Percentiles rank a stretch among this genome's conserved stretches.
These are phyloP conservation scores for Tylopilus orsonianus DNA, from an alignment of 1,284 basidiomycete genomes.

Conservation along the genomic window DNA sequence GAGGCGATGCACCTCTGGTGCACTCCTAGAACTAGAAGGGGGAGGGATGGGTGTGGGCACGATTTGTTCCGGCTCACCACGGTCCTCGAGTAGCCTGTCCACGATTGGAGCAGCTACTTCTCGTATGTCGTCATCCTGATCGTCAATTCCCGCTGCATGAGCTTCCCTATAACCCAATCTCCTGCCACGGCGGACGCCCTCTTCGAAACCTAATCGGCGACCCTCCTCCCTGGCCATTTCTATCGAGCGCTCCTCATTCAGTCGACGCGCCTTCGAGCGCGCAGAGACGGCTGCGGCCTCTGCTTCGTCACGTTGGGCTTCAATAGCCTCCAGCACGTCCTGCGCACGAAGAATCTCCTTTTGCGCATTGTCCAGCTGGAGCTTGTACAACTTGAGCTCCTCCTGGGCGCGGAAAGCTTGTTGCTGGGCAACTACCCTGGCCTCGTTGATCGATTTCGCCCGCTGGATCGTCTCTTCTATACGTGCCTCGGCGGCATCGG, in stretches of 20 bases:
- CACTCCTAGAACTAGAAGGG: slow-evolving; percentile 11
- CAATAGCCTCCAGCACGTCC: slow-evolving; percentile 42
- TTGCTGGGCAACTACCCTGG: slow-evolving; percentile 48
- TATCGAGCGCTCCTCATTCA: slow-evolving; percentile 47
- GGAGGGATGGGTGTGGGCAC: slow-evolving; percentile 22
- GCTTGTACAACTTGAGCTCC: slow-evolving; percentile 58
- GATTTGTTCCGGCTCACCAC: slow-evolving; percentile 26
- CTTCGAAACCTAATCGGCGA: slow-evolving; percentile 51
- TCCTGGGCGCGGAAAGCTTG: slow-evolving; percentile 51
- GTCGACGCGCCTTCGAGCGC: slow-evolving; percentile 44
- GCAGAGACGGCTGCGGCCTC: slow-evolving; percentile 47
- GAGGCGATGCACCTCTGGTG: slow-evolving; percentile 31
- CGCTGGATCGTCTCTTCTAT: slow-evolving; percentile 49
- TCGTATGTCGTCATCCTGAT: slow-evolving; percentile 17
- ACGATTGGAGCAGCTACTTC: slow-evolving; percentile 24
- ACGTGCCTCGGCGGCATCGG: slow-evolving; percentile 50
- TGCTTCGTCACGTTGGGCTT: slow-evolving; percentile 51
- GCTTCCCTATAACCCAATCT: slow-evolving; percentile 36
- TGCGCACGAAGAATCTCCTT: slow-evolving; percentile 54
- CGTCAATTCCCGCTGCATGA: slow-evolving; percentile 14
- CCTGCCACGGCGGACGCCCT: slow-evolving; percentile 50
- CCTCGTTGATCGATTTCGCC: slow-evolving; percentile 54
- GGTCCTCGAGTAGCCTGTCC: slow-evolving; percentile 28
- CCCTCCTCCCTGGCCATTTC: slow-evolving; percentile 54
- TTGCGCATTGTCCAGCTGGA: slow-evolving; percentile 64